These are phyloP conservation scores for Leccinum longicurvipes DNA, from an alignment of 768 basidiomycete genomes.

Conservation along the genomic window DNA sequence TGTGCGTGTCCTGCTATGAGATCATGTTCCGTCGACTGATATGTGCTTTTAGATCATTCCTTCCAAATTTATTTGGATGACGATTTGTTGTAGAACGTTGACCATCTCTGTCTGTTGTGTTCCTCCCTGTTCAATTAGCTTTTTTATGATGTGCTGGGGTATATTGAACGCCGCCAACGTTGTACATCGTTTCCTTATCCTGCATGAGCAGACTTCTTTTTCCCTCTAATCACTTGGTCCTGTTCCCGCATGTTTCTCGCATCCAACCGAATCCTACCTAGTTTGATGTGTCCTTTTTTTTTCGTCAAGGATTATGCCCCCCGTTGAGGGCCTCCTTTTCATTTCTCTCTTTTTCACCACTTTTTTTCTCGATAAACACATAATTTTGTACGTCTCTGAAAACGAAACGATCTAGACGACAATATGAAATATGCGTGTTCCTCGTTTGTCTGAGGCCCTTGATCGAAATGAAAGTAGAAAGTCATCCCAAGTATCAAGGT, in stretches of 20 bases:
- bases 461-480: no score
- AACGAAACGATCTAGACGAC: background rate
- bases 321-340: background rate
- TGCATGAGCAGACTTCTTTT: conserved; percentile 17
- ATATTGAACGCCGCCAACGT: conserved; percentile 12
- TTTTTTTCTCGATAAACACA: conserved; percentile 1
- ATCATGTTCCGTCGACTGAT: background rate
- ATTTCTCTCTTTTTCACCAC: no score
- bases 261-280: background rate
- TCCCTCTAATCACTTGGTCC: background rate
- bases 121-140: conserved; percentile 4
- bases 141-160: conserved; percentile 19
- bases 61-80: conserved; percentile 60
- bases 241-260: background rate
- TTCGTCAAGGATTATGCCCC: conserved; percentile 4
- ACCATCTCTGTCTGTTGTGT: conserved; percentile 11
- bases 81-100: conserved; percentile 7
- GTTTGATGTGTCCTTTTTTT: conserved; percentile 1
- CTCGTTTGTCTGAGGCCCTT: no score
- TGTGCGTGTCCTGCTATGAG: conserved; percentile 48
- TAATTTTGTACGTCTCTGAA: conserved; percentile 15
- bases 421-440: background rate
- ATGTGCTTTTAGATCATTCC: conserved; percentile 40
- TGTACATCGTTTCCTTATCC: conserved; percentile 14
- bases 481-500: conserved; percentile 21